phyloP scores from a whole-genome alignment of 192 early-diverging fungal species.

The Rhizophagus prolifer region DNA sequence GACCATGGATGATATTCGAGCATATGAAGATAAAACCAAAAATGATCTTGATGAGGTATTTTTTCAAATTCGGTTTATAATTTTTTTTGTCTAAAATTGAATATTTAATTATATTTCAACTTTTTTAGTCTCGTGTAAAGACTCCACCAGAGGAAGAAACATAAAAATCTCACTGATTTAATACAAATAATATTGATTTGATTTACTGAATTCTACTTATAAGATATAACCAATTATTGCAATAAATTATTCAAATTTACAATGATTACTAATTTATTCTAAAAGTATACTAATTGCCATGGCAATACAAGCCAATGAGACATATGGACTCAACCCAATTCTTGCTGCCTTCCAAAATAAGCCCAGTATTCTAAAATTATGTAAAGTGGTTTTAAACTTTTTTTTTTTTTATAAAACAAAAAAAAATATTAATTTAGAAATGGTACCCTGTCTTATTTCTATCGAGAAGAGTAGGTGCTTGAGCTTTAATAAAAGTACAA shows the following conservation, averaged over 20 bases:
- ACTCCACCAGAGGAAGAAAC: neutral
- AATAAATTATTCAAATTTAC: too few species aligned
- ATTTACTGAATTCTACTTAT: too few species aligned
- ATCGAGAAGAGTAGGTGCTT: conserved; percentile 83
- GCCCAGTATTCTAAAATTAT: conserved; percentile 62
- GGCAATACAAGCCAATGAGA: conserved; percentile 82
- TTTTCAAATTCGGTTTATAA: neutral
- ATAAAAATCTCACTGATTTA: neutral
- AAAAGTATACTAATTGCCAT: conserved; percentile 76
- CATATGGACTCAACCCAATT: conserved; percentile 92
- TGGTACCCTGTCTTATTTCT: conserved; percentile 80
- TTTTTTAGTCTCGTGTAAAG: neutral
- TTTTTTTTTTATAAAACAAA: neutral
- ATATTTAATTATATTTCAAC: neutral
- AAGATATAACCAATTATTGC: too few species aligned
- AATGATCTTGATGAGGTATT: conserved; percentile 52
- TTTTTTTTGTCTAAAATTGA: neutral
- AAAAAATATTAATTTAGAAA: neutral
- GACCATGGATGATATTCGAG: conserved; percentile 68
- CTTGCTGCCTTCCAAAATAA: conserved; percentile 95
- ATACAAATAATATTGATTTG: too few species aligned
- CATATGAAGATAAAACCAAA: conserved; percentile 66
- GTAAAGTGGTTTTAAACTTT: neutral
- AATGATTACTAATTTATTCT: neutral
- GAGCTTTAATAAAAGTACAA: conserved; percentile 90